Evolutionary conservation across 331 rosid species (phyloP), one percentile per base, ranked within the genome.

Genomic region (Ulmus americana): DNA sequence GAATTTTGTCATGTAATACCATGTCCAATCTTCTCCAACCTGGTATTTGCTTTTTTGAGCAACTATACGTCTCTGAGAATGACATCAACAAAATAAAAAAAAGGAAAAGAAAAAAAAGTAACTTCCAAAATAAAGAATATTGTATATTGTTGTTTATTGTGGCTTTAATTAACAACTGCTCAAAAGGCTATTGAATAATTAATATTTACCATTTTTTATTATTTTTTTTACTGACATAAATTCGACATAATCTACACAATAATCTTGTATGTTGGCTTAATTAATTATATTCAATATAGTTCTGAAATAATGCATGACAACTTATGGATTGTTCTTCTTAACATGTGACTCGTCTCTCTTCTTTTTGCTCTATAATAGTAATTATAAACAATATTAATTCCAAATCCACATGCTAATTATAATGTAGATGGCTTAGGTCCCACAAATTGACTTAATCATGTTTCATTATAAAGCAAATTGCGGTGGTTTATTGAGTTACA

Each of bases 1-100:
- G 28, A 7, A 55, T n/a, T 71, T 62, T 54, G 70, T 56, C 64
- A 35, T 45, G 55, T 39, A 69, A 49, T 35, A 35, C 48, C 57
- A 63, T 50, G 64, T 71, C 55, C 71, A 43, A n/a, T 64, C 54
- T 43, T 10, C 48, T 28, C 52, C 65, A 64, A 48, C 65, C 52
- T 13, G 65, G 59, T 48, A 45, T 68, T 35, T 67, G 47, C 28
- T 48, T 13, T 60, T 67, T 52, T 9, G 10, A 12, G 63, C 11
- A 65, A 64, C 52, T 57, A 56, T 52, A 43, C 15, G 16, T 20
- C 43, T 22, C 59, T 16, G 59, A 39, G 51, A 11, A 14, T 45
- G 41, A 47, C 47, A 18, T 46, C 50, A 41, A 47, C 14, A 60
- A 43, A 10, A 58, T 8, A 40, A 16, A 40, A 60, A 8, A 28